A percentile compares a stretch with the other conserved stretches of the same genome.
Evolutionary conservation across 2,329 filamentous ascomycete genomes (phyloP).

Genomic region (Phoma sp.): DNA sequence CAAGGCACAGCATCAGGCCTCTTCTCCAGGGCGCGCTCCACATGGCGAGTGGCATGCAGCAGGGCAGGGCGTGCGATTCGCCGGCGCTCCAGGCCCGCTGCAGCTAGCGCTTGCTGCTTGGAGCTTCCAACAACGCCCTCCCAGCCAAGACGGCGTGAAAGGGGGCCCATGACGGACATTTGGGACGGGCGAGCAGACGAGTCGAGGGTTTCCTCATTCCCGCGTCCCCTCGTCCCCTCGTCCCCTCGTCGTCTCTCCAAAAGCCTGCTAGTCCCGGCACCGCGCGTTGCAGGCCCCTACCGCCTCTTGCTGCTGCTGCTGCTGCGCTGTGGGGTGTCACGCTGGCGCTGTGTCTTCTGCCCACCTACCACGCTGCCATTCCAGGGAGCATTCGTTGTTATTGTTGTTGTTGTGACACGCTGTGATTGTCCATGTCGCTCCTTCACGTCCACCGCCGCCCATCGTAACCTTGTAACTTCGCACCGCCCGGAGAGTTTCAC

Average conservation of each 20-base stretch:
- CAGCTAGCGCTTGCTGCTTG: conserved; percentile 30
- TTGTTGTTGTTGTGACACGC: not conserved
- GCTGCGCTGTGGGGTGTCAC: conserved; percentile 5
- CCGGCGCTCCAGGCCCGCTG: conserved; percentile 14
- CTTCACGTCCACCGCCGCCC: not conserved
- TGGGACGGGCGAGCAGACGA: conserved; percentile 14
- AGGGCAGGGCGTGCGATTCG: conserved; percentile 16
- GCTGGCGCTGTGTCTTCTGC: not conserved
- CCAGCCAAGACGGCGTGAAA: conserved; percentile 33
- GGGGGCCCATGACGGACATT: conserved; percentile 29
- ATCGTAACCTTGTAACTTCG: not conserved
- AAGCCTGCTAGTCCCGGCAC: conserved; percentile 15
- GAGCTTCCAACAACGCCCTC: conserved; percentile 21
- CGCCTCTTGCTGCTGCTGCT: not conserved
- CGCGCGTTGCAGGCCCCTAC: conserved; percentile 4
- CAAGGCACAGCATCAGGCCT: conserved; percentile 1
- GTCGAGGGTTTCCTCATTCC: not conserved
- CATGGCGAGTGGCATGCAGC: conserved; percentile 16
- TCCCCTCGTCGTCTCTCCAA: conserved; percentile 3
- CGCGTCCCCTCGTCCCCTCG: no score
- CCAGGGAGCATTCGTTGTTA: not conserved
- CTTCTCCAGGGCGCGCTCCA: conserved; percentile 12
- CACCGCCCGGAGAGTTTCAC: conserved; percentile 1
- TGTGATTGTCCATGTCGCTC: conserved; percentile 2
- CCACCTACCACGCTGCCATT: not conserved